Base-by-base conservation (phyloP, 192 early-diverging fungal genomes). In the Coemansia sp. region DNA sequence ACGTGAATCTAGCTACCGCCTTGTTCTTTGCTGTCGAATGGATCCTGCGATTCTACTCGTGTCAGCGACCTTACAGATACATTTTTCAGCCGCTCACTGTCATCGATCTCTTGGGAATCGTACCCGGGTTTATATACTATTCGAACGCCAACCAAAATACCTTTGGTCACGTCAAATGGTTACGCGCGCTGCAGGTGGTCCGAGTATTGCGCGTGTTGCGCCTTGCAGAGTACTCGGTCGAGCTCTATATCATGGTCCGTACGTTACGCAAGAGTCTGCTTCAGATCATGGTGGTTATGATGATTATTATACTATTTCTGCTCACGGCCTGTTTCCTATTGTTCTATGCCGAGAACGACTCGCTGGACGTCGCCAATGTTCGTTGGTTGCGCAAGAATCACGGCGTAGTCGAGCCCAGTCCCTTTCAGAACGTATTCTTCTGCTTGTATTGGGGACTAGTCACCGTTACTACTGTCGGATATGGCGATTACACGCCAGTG, bases 401-500 rank as follows among this genome's bases (percentile, higher is more conserved):
- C 36, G 76, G 76, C 3, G 72, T 72, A 6, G 9, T 31, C 0
- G 87, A 88, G 64, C 43, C 53, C 40, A 87, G 85, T 24, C 87
- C 87, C 18, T 88, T 77, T 29, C 87, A 88, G 65, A 84, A 81
- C 61, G 71, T 88, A 3, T 75, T 86, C 31, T 82, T 81, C 63
- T 76, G 77, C 52, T 43, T 88, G 52, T 88, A 83, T 65, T 88
- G 87, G 87, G 80, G 81, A 2, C 70, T 88, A 55, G 83, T 83
- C 39, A 88, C 87, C 18, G 63, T 88, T 33, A 87, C 87, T 5
- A 88, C 87, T 0, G 85, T 85, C 20, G 87, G 87, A 6, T 88
- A 88, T 38, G 87, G 87, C 57, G 87, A 88, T 58, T 72, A 71
- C 16, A 79, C 83, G 44, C 87, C 87, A 0, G 74, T 74, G n/a